Conservation (phyloP, 495 filamentous ascomycete species). For the Tuber borchii region DNA sequence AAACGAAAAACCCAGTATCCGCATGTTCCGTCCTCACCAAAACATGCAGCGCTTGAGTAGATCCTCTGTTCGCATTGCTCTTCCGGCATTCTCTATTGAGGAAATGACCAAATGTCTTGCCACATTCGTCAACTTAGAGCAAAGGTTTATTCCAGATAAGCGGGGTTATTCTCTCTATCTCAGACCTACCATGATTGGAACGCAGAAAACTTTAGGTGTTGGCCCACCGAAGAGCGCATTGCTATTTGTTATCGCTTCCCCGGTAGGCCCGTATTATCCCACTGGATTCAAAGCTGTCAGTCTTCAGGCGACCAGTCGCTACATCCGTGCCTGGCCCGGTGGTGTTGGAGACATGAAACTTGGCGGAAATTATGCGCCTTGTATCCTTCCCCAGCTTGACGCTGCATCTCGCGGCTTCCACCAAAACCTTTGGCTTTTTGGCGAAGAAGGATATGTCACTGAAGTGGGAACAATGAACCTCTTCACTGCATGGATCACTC, state of each 20-base stretch:
- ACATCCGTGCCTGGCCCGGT: constrained; percentile 94
- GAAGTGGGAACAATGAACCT: constrained; percentile 99
- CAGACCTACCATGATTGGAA: constrained; percentile 93
- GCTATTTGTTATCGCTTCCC: constrained; percentile 88
- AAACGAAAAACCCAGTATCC: constrained; percentile 63
- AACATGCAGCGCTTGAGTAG: constrained; percentile 93
- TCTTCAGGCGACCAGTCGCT: constrained; percentile 86
- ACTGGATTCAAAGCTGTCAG: constrained; percentile 95
- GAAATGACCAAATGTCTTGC: constrained; percentile 72
- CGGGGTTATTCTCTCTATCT: constrained; percentile 91
- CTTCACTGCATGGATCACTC: constrained; percentile 73
- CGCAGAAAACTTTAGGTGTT: constrained; percentile 85
- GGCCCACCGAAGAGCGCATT: constrained; percentile 84
- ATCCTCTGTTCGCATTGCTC: constrained; percentile 79
- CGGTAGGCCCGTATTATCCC: constrained; percentile 95
- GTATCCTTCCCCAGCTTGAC: constrained; percentile 85
- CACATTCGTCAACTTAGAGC: constrained; percentile 69
- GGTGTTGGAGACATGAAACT: constrained; percentile 97
- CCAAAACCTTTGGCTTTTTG: constrained; percentile 97
- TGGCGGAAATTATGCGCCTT: constrained; percentile 95
- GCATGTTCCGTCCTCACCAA: constrained; percentile 89
- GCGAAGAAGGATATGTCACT: constrained; percentile 85
- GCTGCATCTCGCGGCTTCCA: constrained; percentile 87
- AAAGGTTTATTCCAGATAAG: constrained; percentile 76
- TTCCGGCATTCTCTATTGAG: constrained; percentile 70